phyloP scores from a whole-genome alignment of 805 yeast species.

The Wickerhamiella occidentalis region DNA sequence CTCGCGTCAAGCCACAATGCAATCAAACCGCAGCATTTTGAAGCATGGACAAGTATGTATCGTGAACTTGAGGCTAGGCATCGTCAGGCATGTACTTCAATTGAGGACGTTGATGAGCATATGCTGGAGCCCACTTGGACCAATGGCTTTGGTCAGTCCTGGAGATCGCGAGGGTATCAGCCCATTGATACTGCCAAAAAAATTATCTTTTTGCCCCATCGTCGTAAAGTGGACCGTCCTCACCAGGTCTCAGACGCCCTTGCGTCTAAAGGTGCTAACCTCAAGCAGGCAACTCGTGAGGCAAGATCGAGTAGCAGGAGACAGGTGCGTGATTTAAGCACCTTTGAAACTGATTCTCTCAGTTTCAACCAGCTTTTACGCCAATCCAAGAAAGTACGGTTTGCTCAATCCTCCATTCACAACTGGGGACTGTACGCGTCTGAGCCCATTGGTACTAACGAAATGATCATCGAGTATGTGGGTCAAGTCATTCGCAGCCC shows the following conservation, averaged over 20 bases:
- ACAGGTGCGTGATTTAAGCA: slow-evolving; percentile 37
- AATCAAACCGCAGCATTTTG: not conserved
- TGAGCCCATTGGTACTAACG: slow-evolving; percentile 90
- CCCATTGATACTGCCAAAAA: not conserved
- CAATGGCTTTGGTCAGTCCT: not conserved
- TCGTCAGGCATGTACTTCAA: not conserved
- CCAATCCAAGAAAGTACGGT: slow-evolving; percentile 87
- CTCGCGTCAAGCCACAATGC: not conserved
- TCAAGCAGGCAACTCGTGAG: slow-evolving; percentile 65
- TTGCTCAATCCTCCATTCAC: slow-evolving; percentile 93
- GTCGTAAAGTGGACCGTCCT: not conserved
- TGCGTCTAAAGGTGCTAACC: not conserved
- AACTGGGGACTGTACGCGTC: slow-evolving; percentile 96
- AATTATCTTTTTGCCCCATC: not conserved
- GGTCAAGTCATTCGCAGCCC: slow-evolving; percentile 92
- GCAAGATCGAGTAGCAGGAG: slow-evolving; percentile 80
- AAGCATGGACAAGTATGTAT: not conserved
- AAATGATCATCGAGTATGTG: slow-evolving; percentile 95
- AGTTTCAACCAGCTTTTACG: slow-evolving; percentile 79
- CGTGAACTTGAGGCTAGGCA: not conserved
- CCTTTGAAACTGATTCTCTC: slow-evolving; percentile 70
- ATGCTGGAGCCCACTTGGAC: slow-evolving; percentile 2
- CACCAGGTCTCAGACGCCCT: not conserved
- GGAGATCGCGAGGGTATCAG: not conserved
- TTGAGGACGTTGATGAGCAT: not conserved